Conservation (phyloP, 192 early-diverging fungal species). For the Chytriomyces confervae region DNA sequence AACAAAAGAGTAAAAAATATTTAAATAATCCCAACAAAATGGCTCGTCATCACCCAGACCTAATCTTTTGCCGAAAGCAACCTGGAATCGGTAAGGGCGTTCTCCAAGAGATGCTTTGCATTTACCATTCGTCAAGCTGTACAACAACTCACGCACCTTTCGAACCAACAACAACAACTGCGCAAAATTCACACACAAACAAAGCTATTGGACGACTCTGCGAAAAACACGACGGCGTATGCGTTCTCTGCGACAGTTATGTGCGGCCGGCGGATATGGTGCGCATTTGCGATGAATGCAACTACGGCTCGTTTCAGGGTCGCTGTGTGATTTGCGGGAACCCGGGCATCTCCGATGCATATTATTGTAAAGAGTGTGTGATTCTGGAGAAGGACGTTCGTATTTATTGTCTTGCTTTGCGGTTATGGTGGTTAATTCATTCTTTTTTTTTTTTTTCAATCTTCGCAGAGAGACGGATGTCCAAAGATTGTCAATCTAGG, state of each 20-base stretch:
- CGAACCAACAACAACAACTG: neutral
- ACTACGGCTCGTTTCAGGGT: constrained; percentile 90
- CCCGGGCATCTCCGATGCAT: constrained; percentile 88
- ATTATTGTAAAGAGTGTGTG: constrained; percentile 92
- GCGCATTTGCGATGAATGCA: constrained; percentile 95
- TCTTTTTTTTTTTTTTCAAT: constrained; percentile 1
- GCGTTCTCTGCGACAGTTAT: constrained; percentile 96
- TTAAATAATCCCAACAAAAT: constrained; percentile 10
- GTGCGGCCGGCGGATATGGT: constrained; percentile 89
- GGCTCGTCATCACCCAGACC: constrained; percentile 69
- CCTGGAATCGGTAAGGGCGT: constrained; percentile 76
- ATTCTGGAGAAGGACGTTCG: constrained; percentile 88
- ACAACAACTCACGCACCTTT: constrained; percentile 7
- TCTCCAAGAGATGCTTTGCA: neutral
- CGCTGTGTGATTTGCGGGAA: constrained; percentile 91
- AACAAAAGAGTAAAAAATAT: too few species aligned
- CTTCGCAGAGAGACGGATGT: constrained; percentile 83
- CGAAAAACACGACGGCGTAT: constrained; percentile 89
- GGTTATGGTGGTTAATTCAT: neutral
- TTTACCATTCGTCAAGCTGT: neutral
- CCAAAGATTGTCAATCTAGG: constrained; percentile 98
- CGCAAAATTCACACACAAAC: too few species aligned
- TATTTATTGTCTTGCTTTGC: neutral
- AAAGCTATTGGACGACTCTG: constrained; percentile 82
- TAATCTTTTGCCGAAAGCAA: constrained; percentile 94